phyloP scores from a whole-genome alignment of 2,329 filamentous ascomycete genomes.

The Apiospora aurea region DNA sequence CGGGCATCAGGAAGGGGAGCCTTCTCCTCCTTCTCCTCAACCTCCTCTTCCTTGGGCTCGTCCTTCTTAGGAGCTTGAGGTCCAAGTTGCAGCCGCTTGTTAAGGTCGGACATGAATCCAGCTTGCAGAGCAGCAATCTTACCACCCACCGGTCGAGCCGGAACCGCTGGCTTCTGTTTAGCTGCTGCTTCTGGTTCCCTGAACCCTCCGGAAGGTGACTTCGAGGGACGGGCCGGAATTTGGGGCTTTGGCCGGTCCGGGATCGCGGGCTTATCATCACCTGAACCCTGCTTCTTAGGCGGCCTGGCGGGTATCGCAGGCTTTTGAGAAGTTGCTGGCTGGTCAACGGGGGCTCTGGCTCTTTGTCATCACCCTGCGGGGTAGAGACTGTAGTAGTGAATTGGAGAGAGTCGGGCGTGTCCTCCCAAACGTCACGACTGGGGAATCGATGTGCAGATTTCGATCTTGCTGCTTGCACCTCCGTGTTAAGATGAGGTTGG shows the following conservation, averaged over 20 bases:
- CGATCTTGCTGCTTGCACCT: constrained; percentile 56
- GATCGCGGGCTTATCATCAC: constrained; percentile 50
- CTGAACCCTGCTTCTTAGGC: constrained; percentile 49
- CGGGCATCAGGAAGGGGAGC: constrained; percentile 86
- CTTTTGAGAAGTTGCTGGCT: constrained; percentile 49
- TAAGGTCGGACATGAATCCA: constrained; percentile 91
- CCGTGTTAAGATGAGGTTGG: constrained; percentile 58
- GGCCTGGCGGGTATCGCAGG: constrained; percentile 68
- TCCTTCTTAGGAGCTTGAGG: constrained; percentile 82
- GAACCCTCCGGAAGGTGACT: constrained; percentile 44
- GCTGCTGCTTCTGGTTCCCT: constrained; percentile 53
- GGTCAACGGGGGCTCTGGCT: constrained; percentile 46
- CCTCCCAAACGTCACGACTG: constrained; percentile 94
- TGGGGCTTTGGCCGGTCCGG: constrained; percentile 65
- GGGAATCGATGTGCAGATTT: constrained; percentile 77
- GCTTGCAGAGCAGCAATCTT: constrained; percentile 93
- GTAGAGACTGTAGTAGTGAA: constrained; percentile 76
- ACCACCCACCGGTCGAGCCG: constrained; percentile 76
- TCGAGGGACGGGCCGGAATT: constrained; percentile 61
- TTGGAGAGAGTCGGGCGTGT: constrained; percentile 82
- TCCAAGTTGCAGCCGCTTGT: constrained; percentile 85
- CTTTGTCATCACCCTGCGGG: constrained; percentile 53
- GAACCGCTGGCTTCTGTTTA: constrained; percentile 85
- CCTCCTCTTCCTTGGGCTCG: constrained; percentile 64
- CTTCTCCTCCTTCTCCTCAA: constrained; percentile 70